A percentile compares a stretch with the other conserved stretches of the same genome.
These are phyloP conservation scores for Cephalotrichum gorgonifer DNA, from an alignment of 2,329 filamentous ascomycete species.

Conservation along the genomic window DNA sequence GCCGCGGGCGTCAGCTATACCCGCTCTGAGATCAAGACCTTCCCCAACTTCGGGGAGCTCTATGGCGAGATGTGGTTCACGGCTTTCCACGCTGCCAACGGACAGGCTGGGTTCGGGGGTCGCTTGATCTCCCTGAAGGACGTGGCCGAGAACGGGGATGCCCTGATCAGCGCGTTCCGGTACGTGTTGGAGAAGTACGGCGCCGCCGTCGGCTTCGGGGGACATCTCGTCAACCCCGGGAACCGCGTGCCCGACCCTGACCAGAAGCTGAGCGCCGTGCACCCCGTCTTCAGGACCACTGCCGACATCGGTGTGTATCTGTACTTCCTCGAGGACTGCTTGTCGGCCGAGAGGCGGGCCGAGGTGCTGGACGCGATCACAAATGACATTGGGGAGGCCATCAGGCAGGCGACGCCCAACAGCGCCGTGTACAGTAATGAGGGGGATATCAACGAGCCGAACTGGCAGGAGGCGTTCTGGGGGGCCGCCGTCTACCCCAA, in stretches of 20 bases:
- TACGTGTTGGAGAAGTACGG: constrained; percentile 16
- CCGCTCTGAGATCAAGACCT: constrained; percentile 27
- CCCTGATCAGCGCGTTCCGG: constrained; percentile 22
- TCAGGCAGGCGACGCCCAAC: constrained; percentile 24
- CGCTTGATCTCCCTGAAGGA: constrained; percentile 25
- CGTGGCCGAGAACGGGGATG: constrained; percentile 20
- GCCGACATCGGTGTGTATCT: constrained; percentile 23
- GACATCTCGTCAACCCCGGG: constrained; percentile 26
- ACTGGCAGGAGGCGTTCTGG: constrained; percentile 28
- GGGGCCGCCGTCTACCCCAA: constrained; percentile 25
- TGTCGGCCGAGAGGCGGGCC: constrained; percentile 29
- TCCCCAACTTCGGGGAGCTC: constrained; percentile 36
- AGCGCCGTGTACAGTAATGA: constrained; percentile 28
- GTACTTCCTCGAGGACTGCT: constrained; percentile 22
- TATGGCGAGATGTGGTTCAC: constrained; percentile 13
- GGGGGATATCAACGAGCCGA: constrained; percentile 21
- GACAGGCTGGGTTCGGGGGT: constrained; percentile 14
- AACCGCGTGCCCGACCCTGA: constrained; percentile 22
- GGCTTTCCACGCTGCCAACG: neutral
- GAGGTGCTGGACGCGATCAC: constrained; percentile 25
- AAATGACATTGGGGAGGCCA: constrained; percentile 21
- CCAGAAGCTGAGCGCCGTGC: constrained; percentile 17
- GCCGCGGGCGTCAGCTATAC: constrained; percentile 20
- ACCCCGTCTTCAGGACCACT: constrained; percentile 25
- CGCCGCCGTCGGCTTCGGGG: constrained; percentile 18